Percentiles rank a stretch among this genome's conserved stretches.
Evolutionary conservation across 2,329 filamentous ascomycete genomes (phyloP).

Genomic region (Trichothecium sympodiale): DNA sequence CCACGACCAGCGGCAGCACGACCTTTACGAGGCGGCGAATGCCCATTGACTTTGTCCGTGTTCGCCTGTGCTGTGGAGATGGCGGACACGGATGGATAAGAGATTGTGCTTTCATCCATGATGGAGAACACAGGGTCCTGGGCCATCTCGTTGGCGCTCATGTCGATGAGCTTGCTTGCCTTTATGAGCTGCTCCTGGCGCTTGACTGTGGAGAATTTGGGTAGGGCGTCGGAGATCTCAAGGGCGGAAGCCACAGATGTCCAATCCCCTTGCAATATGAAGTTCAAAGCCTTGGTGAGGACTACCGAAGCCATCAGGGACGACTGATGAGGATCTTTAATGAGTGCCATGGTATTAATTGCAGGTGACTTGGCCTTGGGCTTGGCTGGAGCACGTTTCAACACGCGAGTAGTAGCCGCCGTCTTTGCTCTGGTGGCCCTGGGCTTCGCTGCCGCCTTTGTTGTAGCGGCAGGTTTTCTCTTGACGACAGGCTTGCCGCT

Average conservation of each 20-base stretch:
- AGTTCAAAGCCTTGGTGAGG: constrained; percentile 28
- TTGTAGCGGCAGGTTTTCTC: constrained; percentile 5
- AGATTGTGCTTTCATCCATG: constrained; percentile 85
- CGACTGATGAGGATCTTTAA: constrained; percentile 22
- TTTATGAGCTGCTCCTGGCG: constrained; percentile 47
- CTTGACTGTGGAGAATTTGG: constrained; percentile 26
- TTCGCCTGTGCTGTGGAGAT: constrained; percentile 11
- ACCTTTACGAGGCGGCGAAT: constrained; percentile 14
- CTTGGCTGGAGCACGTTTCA: constrained; percentile 3
- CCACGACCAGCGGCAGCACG: background rate
- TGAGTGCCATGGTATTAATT: constrained; percentile 9
- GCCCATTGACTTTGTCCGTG: constrained; percentile 20
- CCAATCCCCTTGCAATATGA: constrained; percentile 43
- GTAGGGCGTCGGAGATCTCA: constrained; percentile 33
- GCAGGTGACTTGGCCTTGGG: constrained; percentile 14
- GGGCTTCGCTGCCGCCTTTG: constrained; percentile 6
- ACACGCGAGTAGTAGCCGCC: constrained; percentile 5
- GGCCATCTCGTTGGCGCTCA: constrained; percentile 62
- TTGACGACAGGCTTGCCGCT: constrained; percentile 7
- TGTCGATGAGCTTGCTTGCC: constrained; percentile 56
- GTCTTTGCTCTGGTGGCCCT: constrained; percentile 7
- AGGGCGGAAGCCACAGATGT: constrained; percentile 45
- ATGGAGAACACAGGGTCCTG: constrained; percentile 79
- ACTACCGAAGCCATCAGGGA: constrained; percentile 24
- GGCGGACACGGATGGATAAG: constrained; percentile 58